Base-by-base conservation (phyloP, 257 asterid genomes). In the Anisodus tanguticus region DNA sequence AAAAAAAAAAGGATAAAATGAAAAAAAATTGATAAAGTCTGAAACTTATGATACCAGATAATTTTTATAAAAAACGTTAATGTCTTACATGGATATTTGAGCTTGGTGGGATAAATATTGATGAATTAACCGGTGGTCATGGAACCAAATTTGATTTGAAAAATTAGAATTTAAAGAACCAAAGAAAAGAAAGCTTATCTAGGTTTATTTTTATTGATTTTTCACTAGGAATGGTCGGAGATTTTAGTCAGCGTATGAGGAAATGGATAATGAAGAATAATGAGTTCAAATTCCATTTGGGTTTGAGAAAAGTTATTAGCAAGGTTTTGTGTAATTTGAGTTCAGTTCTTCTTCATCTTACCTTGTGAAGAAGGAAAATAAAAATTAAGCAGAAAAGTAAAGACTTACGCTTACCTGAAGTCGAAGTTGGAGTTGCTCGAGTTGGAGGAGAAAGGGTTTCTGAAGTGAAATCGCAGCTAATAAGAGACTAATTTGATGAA, bases 21-120 rank as follows among this genome's bases (percentile, higher is more conserved):
- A n/a, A n/a, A n/a, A n/a, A n/a, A n/a, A n/a, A n/a, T n/a, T 4
- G 10, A n/a, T 47, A 79, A 71, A 82, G 15, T 8, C 39, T 72
- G 19, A 51, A 45, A 84, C 72, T 35, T n/a, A 71, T 9, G 9
- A 71, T n/a, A 71, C 5, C 17, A 71, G 51, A 70, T 19, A 9
- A 70, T 22, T 22, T 22, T 9, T 4, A 57, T 31, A 31, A 13
- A n/a, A 41, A n/a, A 13, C 58, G 37, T 22, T 70, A 85, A 70
- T 13, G 8, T 35, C 95, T 88, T 86, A 92, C 98, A 89, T 82
- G 92, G 96, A 87, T 93, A 93, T 87, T 92, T 93, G 58, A 95
- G 90, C 82, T 95, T 97, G n/a, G 96, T 85, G 11, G 97, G 98
- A 80, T 95, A 94, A 88, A 95, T 86, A 35, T 90, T 86, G 81